These are phyloP conservation scores for Aspergillus cejpii DNA, from an alignment of 2,329 filamentous ascomycete species.

Conservation along the genomic window DNA sequence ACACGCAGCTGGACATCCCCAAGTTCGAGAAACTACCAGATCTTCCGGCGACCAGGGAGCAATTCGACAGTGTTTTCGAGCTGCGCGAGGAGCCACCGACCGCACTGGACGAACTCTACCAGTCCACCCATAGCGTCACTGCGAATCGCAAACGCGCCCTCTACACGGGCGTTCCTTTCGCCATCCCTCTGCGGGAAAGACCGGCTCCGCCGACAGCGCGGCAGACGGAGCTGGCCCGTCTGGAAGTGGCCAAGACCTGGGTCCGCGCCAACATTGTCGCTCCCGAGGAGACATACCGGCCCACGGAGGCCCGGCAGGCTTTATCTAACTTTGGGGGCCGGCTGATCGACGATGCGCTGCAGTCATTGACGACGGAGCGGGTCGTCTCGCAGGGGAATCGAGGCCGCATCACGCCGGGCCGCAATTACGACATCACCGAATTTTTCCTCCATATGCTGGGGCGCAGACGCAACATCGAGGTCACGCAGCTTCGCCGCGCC, in stretches of 20 bases:
- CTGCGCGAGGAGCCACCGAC: slow-evolving; percentile 32
- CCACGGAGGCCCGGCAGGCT: slow-evolving; percentile 32
- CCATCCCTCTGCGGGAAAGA: slow-evolving; percentile 19
- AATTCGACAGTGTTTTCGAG: slow-evolving; percentile 40
- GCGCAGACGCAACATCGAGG: slow-evolving; percentile 37
- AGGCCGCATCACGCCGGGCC: slow-evolving; percentile 37
- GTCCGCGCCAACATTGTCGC: slow-evolving; percentile 45
- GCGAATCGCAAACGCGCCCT: slow-evolving; percentile 31
- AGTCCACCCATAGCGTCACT: slow-evolving; percentile 26
- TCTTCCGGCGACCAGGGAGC: slow-evolving; percentile 40
- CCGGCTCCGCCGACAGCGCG: slow-evolving; percentile 4
- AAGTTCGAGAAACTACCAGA: slow-evolving; percentile 33
- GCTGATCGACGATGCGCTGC: slow-evolving; percentile 36
- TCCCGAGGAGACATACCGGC: slow-evolving; percentile 37
- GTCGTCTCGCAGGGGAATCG: slow-evolving; percentile 37
- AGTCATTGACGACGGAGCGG: slow-evolving; percentile 37
- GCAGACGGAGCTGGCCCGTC: slow-evolving; percentile 19
- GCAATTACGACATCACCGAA: slow-evolving; percentile 42
- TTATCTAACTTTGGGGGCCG: slow-evolving; percentile 29
- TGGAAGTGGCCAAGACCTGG: slow-evolving; percentile 43
- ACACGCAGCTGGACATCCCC: slow-evolving; percentile 36
- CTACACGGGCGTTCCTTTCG: slow-evolving; percentile 33
- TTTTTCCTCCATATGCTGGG: slow-evolving; percentile 36
- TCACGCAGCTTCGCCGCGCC: slow-evolving; percentile 37
- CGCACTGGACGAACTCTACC: slow-evolving; percentile 34